These are phyloP conservation scores for Geotrichum macrosporum DNA, from an alignment of 1,139 yeast species.

Conservation along the genomic window DNA sequence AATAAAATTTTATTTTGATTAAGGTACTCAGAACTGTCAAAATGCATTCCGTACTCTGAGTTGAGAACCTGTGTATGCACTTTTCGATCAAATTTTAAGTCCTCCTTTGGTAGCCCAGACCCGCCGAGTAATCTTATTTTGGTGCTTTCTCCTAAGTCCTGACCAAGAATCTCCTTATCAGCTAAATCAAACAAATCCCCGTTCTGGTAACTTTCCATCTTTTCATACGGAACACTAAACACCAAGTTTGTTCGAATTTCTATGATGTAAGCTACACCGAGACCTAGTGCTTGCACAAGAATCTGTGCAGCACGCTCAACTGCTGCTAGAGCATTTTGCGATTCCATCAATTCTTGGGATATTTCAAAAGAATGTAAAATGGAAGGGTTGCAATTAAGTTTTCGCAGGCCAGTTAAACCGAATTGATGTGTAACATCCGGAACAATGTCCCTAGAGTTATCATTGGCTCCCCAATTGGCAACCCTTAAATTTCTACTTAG, in stretches of 20 bases:
- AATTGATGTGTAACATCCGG: constrained; percentile 1
- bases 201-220: constrained; percentile 27
- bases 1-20: background rate
- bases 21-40: constrained; percentile 32
- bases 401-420: constrained; percentile 22
- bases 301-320: constrained; percentile 40
- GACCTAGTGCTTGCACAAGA: constrained; percentile 41
- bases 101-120: constrained; percentile 39
- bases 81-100: constrained; percentile 42
- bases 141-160: constrained; percentile 38
- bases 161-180: constrained; percentile 22
- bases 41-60: constrained; percentile 54
- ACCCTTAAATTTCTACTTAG: constrained; percentile 5
- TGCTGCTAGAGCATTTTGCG: constrained; percentile 39
- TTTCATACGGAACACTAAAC: constrained; percentile 18
- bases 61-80: constrained; percentile 50
- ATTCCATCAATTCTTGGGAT: constrained; percentile 42
- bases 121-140: constrained; percentile 51
- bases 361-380: constrained; percentile 36
- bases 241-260: constrained; percentile 46
- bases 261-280: constrained; percentile 52
- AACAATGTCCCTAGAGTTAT: constrained; percentile 4
- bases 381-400: constrained; percentile 26
- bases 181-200: constrained; percentile 45
- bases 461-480: constrained; percentile 5